phyloP scores from a whole-genome alignment of 2,329 filamentous ascomycete species.

The Aspergillus persii region DNA sequence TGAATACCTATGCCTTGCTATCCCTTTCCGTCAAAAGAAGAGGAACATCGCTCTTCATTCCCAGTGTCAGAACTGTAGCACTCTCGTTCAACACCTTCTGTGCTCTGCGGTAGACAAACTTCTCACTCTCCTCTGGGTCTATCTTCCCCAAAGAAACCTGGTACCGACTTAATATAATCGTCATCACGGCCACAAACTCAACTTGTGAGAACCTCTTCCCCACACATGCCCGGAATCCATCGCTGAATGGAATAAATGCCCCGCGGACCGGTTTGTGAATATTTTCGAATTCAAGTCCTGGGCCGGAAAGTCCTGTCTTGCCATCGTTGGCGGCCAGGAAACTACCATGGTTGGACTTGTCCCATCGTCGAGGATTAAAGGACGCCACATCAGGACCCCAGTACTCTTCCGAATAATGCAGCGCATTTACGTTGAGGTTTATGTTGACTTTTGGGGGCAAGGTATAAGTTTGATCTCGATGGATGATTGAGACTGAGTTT shows the following conservation, averaged over 20 bases:
- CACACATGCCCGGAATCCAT: constrained; percentile 20
- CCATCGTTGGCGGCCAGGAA: constrained; percentile 19
- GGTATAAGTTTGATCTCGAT: constrained; percentile 11
- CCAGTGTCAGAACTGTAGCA: constrained; percentile 14
- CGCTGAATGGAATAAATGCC: constrained; percentile 24
- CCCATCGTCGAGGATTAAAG: constrained; percentile 22
- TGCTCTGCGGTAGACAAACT: background rate
- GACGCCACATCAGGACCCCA: constrained; percentile 18
- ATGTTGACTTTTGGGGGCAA: constrained; percentile 16
- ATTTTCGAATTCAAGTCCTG: constrained; percentile 18
- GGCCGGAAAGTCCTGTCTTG: constrained; percentile 11
- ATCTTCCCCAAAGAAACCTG: constrained; percentile 11
- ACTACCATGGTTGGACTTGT: constrained; percentile 18
- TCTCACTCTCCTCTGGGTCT: background rate
- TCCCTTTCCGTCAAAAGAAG: constrained; percentile 7
- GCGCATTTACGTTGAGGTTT: constrained; percentile 13
- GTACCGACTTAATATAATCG: constrained; percentile 16
- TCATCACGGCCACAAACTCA: constrained; percentile 20
- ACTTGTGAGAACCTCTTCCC: constrained; percentile 28
- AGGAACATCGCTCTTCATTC: constrained; percentile 14
- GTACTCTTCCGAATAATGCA: constrained; percentile 23
- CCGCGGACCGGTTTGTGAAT: constrained; percentile 22
- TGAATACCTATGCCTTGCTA: background rate
- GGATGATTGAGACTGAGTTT: constrained; percentile 10
- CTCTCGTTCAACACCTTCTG: constrained; percentile 8